Conservation (phyloP, 2,329 filamentous ascomycete genomes). For the Botrytis pseudocinerea region DNA sequence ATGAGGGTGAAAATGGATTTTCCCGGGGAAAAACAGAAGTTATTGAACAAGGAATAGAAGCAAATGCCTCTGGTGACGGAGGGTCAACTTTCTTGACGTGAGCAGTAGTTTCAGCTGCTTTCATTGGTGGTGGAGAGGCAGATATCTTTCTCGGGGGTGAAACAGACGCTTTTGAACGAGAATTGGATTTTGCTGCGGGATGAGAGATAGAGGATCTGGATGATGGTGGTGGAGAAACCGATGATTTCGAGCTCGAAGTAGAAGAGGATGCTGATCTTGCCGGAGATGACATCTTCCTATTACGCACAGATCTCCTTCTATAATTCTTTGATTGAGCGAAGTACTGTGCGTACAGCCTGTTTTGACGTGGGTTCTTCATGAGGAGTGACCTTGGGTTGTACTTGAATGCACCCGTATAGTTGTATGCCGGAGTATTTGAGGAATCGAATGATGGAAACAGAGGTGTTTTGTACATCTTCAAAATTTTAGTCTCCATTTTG, state of each 20-base stretch:
- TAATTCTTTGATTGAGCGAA: slow-evolving; percentile 11
- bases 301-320: not conserved
- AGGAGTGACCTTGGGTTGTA: slow-evolving; percentile 15
- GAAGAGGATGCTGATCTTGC: slow-evolving; percentile 13
- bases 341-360: slow-evolving; percentile 7
- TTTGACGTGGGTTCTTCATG: not conserved
- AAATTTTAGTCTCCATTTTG: slow-evolving; percentile 20
- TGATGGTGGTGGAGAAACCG: slow-evolving; percentile 8
- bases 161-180: not conserved
- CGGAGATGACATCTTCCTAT: slow-evolving; percentile 11
- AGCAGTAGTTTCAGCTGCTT: not conserved
- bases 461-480: slow-evolving; percentile 11
- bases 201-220: not conserved
- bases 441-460: slow-evolving; percentile 4
- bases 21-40: not conserved
- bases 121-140: not conserved
- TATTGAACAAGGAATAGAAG: not conserved
- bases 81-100: not conserved
- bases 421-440: not conserved
- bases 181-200: not conserved
- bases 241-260: slow-evolving; percentile 7
- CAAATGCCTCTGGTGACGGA: not conserved
- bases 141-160: not conserved
- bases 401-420: not conserved
- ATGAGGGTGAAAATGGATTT: not conserved